Base-by-base conservation (phyloP, 306 rosid species). In the Lablab purpureus region DNA sequence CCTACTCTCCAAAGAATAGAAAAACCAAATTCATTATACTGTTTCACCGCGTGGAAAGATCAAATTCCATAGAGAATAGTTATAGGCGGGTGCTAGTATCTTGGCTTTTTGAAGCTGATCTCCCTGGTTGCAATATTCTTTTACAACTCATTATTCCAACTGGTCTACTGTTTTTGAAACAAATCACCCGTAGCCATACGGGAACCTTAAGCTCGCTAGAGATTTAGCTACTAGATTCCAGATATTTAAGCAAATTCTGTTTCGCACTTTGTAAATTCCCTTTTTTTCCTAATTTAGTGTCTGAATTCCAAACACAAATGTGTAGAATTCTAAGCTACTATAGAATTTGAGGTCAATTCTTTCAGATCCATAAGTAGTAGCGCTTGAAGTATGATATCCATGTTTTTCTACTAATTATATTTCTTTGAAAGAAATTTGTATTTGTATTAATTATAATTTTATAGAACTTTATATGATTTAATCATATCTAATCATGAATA, bases 221-320 rank as follows among this genome's bases (percentile, higher is more conserved):
- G 28, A 62, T 75, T 47, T 76, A 14, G 41, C 13, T 34, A 65
- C 34, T 18, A 52, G 22, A 76, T 49, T 22, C 70, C 27, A 64
- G 14, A 64, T 74, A 45, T 63, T 63, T 19, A 76, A 25, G 52
- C 62, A 21, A 32, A 9, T 25, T 40, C 10, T 67, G 0, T 65
- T 51, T 17, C 37, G 17, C 45, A 23, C 13, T 47, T 36, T 46
- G n/a, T 34, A 52, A 36, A 36, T 7, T 21, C 32, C 27, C 11
- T 46, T 1, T 67, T n/a, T 63, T 67, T 46, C 67, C 28, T 23
- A 65, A 66, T 22, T 36, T 41, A 50, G 37, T 6, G 28, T 51
- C 56, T 12, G 18, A 15, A 66, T 43, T 64, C 40, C 19, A 37
- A 66, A 77, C 37, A 64, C 6, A 52, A 5, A 51, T 37, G 37